Conservation (phyloP, 164 flowering plant genomes). For the Brasenia schreberi region DNA sequence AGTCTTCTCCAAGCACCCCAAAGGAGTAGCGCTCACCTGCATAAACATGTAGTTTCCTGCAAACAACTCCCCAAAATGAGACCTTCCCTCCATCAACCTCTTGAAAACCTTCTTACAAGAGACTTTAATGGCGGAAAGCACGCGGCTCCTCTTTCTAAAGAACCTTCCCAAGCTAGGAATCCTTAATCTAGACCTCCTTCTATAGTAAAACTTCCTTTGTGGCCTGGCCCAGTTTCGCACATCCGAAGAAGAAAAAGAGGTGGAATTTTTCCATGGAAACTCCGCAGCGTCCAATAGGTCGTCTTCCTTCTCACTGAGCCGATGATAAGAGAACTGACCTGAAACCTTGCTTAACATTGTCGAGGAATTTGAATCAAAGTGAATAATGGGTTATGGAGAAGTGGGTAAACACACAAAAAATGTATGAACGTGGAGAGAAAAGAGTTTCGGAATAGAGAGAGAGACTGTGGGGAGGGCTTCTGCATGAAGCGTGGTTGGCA, state of each 20-base stretch:
- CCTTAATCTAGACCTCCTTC: slow-evolving; percentile 14
- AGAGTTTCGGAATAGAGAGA: too few relatives aligned
- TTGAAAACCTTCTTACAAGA: slow-evolving; percentile 27
- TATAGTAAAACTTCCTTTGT: not conserved
- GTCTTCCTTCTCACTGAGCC: not conserved
- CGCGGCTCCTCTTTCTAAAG: slow-evolving; percentile 23
- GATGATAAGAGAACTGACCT: not conserved
- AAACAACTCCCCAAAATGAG: slow-evolving; percentile 60
- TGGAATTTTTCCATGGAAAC: not conserved
- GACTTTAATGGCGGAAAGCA: slow-evolving; percentile 13
- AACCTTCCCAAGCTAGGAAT: slow-evolving; percentile 20
- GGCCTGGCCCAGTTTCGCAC: not conserved
- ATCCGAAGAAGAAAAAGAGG: not conserved
- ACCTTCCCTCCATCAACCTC: slow-evolving; percentile 51
- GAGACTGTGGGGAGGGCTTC: too few relatives aligned
- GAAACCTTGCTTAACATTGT: not conserved
- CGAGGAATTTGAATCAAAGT: too few relatives aligned
- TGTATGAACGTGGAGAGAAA: not conserved
- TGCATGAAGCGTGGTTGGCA: too few relatives aligned
- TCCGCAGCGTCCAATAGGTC: not conserved
- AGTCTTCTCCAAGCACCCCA: not conserved
- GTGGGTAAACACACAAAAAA: not conserved
- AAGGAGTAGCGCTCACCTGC: slow-evolving; percentile 26
- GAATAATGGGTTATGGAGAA: not conserved
- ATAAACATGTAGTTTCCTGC: slow-evolving; percentile 71